Evolutionary conservation across 2,329 filamentous ascomycete genomes (phyloP), one percentile per base, ranked within the genome.

Genomic region (Diaporthe longicolla): DNA sequence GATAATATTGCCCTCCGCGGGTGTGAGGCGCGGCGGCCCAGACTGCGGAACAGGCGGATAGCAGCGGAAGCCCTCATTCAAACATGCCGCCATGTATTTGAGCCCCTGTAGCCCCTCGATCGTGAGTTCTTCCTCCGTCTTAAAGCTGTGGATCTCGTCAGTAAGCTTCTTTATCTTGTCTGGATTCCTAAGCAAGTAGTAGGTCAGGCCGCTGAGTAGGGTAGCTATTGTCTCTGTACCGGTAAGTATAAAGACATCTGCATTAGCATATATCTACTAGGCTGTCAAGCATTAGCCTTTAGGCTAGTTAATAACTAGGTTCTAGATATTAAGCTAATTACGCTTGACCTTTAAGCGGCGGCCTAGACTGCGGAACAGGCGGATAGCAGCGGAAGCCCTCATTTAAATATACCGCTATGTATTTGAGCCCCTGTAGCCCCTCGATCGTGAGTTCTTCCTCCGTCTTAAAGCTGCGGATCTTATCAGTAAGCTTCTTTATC

Each of bases 51-150:
- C 74, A 5, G 76, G 73, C 8, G 76, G 76, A 37, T 75, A 74
- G 17, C 76, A 50, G 19, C 76, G 70, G n/a, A 76, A 29, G 32
- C 58, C 70, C 52, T 77, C 76, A 45, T 72, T 84, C 79, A 75
- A 80, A 50, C 58, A 84, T 61, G 84, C 84, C 6, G 79, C 77
- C 9, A 85, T 78, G 72, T 85, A 85, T 3, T 76, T 74, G 5
- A 84, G 76, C 19, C 81, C 75, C 24, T 78, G 79, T 7, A 84
- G 76, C 3, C 75, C 77, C 0, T 80, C 77, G 52, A 82, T 79
- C 3, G 73, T 80, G 69, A 85, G 81, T 9, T 83, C 81, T 1
- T 80, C 77, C 24, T 79, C 77, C 19, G 73, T 78, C 1, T 40
- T 40, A 10, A 76, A 73, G 3, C 69, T 73, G 13, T 84, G 80